Evolutionary conservation across 2,329 filamentous ascomycete genomes (phyloP), one percentile per base, ranked within the genome.

Genomic region (Colletotrichum karsti): DNA sequence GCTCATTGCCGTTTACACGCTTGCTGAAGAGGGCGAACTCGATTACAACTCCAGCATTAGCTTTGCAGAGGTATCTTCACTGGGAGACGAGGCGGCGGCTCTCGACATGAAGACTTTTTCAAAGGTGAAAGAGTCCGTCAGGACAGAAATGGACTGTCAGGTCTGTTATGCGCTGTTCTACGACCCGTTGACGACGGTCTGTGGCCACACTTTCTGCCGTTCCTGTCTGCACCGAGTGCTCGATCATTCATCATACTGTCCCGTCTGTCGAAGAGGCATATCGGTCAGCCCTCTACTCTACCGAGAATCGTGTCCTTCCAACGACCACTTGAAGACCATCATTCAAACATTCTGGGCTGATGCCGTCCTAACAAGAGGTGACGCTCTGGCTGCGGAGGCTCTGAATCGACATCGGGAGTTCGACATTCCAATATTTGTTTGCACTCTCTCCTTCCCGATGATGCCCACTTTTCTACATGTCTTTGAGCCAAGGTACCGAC

Each of bases 161-260:
- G 90, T 97, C 66, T 97, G 95, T 79, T 97, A 95, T 77, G 88
- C 90, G 42, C 79, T 97, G 22, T 92, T 95, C 77, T 82, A 94
- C 68, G 92, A 97, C 69, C 94, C 95, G 0, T 83, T 95, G 57
- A 97, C 94, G 0, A 97, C 93, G 0, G 85, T 88, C 2, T 98
- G 95, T 74, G 95, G 95, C 1, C 95, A 98, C 77, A 97, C 94
- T 0, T 95, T 96, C 74, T 98, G 95, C 77, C 90, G 92, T 20
- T 87, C 88, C 67, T 98, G 95, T 76, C 83, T 97, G 22, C 88
- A 90, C 63, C 89, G 92, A 50, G 89, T 93, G 7, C 83, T 97
- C 67, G 92, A 95, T 73, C 92, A 96, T 75, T 92, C 92, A 2
- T 87, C 88, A 63, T 85, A 92, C 61, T 98, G 95, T 74, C 94